Evolutionary conservation across 495 filamentous ascomycete species (phyloP), one percentile per base, ranked within the genome.

Genomic region (Articulospora tetracladia): DNA sequence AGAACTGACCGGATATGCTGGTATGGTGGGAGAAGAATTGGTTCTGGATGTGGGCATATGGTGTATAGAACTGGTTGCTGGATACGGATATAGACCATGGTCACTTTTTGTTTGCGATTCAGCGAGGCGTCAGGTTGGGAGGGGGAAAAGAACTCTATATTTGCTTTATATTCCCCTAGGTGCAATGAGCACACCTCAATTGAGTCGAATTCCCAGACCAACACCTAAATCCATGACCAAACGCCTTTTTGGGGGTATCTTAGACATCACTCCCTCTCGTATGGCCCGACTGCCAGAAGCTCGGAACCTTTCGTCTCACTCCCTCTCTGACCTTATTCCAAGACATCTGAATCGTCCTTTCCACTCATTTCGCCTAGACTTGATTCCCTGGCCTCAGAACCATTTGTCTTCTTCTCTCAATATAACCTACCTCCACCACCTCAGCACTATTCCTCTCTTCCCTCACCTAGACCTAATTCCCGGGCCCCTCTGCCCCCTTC

Each of bases 101-200:
- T 44, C 17, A 44, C n/a, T 44, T 44, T 7, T 56, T 60, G 54
- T 41, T 60, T 67, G 41, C 54, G 23, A 53, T 68, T 68, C 55
- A 68, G 65, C 65, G 61, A 51, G 65, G 64, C 53, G 64, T 58
- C 13, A 19, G 32, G 60, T 28, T 11, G 53, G 46, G 32, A 52
- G 8, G 51, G 28, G 30, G 26, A 58, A 44, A 44, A 44, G 39
- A 19, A 17, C 39, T 44, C n/a, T 44, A 3, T 19, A 44, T 44
- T 44, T 44, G 39, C 39, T 44, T 44, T n/a, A 44, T 44, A 44
- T 44, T 44, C 39, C 39, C 39, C 39, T 34, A 7, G 15, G 8
- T n/a, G 39, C 39, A 12, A n/a, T 44, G 8, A 44, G 39, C 8
- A 44, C 8, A 12, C 15, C 3, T 19, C 39, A 44, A 44, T 44